Percentiles rank a stretch among this genome's conserved stretches.
phyloP scores from a whole-genome alignment of 2,329 filamentous ascomycete species.

The Bipolaris sorokiniana region DNA sequence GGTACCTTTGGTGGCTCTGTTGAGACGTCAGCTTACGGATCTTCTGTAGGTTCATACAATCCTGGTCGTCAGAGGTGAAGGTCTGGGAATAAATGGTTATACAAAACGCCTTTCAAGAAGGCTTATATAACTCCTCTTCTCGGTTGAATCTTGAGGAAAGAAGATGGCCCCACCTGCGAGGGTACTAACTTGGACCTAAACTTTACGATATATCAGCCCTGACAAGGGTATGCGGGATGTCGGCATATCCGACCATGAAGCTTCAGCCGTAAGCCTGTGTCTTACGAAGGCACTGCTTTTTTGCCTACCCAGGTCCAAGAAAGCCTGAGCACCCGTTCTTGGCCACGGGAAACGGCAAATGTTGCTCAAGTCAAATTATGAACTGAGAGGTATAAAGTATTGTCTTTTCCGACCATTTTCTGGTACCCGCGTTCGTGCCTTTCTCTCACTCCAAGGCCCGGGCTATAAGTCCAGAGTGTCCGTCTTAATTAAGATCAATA shows the following conservation, averaged over 20 bases:
- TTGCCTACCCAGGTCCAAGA: slow-evolving; percentile 1
- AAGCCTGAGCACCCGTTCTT: slow-evolving; percentile 1
- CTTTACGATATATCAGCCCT: not conserved
- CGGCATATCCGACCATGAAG: slow-evolving; percentile 1
- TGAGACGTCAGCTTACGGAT: not conserved
- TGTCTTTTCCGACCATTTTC: not conserved
- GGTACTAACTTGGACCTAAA: not conserved
- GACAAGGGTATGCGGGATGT: not conserved
- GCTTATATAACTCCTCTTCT: not conserved
- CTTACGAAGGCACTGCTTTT: not conserved
- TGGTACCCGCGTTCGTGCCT: not conserved
- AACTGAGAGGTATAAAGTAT: slow-evolving; percentile 7
- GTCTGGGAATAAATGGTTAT: too few relatives aligned
- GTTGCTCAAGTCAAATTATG: not conserved
- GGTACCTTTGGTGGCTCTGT: not conserved
- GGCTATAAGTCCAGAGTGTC: not conserved
- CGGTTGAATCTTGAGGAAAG: not conserved
- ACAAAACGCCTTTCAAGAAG: too few relatives aligned
- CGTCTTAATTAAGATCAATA: not conserved
- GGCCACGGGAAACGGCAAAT: not conserved
- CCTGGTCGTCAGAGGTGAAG: not conserved
- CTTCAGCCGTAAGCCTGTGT: not conserved
- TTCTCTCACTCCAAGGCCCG: not conserved
- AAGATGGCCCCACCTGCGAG: not conserved
- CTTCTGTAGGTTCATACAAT: not conserved